Percentiles rank a stretch among this genome's conserved stretches.
These are phyloP conservation scores for Boletus coccyginus DNA, from an alignment of 768 basidiomycete genomes.

Conservation along the genomic window DNA sequence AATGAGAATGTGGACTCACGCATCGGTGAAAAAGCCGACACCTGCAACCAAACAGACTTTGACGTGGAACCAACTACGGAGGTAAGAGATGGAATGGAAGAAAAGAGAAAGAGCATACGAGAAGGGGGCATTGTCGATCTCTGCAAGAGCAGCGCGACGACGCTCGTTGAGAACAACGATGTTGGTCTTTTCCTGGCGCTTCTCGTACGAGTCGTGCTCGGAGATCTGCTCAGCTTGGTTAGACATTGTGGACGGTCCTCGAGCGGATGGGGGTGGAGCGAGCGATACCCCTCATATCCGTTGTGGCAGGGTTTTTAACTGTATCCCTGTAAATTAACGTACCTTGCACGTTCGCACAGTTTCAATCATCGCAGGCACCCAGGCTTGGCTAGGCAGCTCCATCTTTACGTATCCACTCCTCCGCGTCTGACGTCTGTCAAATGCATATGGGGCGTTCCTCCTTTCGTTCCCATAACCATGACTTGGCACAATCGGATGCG, in stretches of 20 bases:
- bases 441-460: not conserved
- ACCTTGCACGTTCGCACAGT: slow-evolving; percentile 30
- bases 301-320: slow-evolving; percentile 7
- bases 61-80: slow-evolving; percentile 74
- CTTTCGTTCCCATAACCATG: too few species aligned
- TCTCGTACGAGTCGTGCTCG: slow-evolving; percentile 32
- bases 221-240: slow-evolving; percentile 22
- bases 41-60: slow-evolving; percentile 71
- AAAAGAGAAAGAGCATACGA: slow-evolving; percentile 46
- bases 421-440: not conserved
- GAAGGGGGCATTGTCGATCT: slow-evolving; percentile 86
- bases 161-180: slow-evolving; percentile 57
- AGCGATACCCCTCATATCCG: not conserved
- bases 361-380: slow-evolving; percentile 9
- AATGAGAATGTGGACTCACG: slow-evolving; percentile 38
- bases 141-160: slow-evolving; percentile 76
- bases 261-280: not conserved
- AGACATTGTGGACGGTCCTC: slow-evolving; percentile 15
- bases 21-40: slow-evolving; percentile 90
- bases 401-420: too few species aligned
- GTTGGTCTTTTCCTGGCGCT: slow-evolving; percentile 18
- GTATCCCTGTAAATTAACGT: slow-evolving; percentile 1
- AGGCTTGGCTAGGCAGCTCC: not conserved
- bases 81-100: not conserved
- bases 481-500: too few species aligned